These are phyloP conservation scores for Chlamydomonas incerta DNA, from an alignment of 139 green algal species.

Conservation along the genomic window DNA sequence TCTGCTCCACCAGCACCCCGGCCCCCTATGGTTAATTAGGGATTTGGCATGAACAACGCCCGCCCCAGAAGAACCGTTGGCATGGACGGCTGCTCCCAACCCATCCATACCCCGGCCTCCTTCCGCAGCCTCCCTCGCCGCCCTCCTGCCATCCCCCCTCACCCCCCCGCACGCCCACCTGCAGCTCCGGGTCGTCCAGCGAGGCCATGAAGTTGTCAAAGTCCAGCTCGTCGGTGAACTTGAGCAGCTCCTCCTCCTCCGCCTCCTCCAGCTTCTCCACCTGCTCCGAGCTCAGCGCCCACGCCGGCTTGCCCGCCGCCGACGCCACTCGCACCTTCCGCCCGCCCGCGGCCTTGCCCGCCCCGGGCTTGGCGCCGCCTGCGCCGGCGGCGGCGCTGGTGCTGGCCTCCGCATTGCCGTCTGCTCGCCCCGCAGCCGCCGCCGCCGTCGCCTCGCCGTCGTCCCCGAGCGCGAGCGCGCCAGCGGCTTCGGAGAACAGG, in stretches of 20 bases:
- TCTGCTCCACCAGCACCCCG: too few species aligned
- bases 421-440: background rate
- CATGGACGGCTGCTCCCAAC: too few species aligned
- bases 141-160: too few species aligned
- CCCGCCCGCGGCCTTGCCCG: background rate
- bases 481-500: background rate
- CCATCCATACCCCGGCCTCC: background rate
- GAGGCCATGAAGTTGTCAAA: constrained; percentile 39
- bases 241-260: constrained; percentile 46
- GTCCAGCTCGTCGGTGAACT: constrained; percentile 35
- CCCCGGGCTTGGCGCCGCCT: background rate
- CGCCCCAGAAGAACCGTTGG: too few species aligned
- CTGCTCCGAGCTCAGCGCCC: constrained; percentile 27
- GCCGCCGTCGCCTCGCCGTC: background rate
- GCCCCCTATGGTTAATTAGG: too few species aligned
- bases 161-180: background rate
- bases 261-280: background rate
- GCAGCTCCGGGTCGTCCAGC: constrained; percentile 42
- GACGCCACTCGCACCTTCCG: too few species aligned
- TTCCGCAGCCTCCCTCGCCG: too few species aligned
- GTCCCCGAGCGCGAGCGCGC: too few species aligned
- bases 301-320: constrained; percentile 22
- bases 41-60: too few species aligned
- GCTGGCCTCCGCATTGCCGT: background rate
- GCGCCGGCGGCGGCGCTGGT: background rate